Evolutionary conservation across 805 yeast genomes (phyloP), one percentile per base, ranked within the genome.

Genomic region (Metschnikowia drakensbergensis): DNA sequence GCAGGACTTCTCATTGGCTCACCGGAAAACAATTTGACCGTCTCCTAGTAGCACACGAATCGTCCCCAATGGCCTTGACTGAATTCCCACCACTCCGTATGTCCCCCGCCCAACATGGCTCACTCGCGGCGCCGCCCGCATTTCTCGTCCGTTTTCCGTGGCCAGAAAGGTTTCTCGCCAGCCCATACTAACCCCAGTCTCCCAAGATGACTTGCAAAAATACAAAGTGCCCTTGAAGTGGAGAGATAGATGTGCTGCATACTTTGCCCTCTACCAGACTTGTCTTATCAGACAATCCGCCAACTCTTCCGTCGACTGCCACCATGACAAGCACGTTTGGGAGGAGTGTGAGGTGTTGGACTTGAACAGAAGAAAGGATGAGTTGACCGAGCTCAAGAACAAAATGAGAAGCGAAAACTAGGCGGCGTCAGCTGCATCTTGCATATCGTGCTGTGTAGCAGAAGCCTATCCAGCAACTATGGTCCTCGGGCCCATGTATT

Each of bases 291-390:
- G 77, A 61, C 74, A 71, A 54, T 63, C 69, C 11, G 75, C 75
- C 50, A 71, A 70, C 59, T 61, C 68, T 2, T 64, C 73, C 4
- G 71, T 72, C 39, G 81, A 80, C 58, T 88, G 96, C 59, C 74
- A 77, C 50, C 84, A 84, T 54, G 88, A 84, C 69, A 81, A 89
- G 64, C 95, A 88, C 58, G 82, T 76, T 37, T 88, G 90, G 75
- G 96, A 88, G 66, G 86, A 86, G 63, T 88, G 96, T 66, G 86
- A 88, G 68, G 85, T 85, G 65, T 67, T 83, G 66, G 96, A 88
- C 64, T 87, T 84, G 72, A 77, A 82, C 64, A 80, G 94, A 72
- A 80, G 96, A 68, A 87, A 85, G 50, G 75, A 81, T 62, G 91
- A 85, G 69, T 73, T 86, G 65, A 78, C 81, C 60, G 76, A 75